These are phyloP conservation scores for Penicillium roqueforti DNA, from an alignment of 495 filamentous ascomycete species.

Conservation along the genomic window DNA sequence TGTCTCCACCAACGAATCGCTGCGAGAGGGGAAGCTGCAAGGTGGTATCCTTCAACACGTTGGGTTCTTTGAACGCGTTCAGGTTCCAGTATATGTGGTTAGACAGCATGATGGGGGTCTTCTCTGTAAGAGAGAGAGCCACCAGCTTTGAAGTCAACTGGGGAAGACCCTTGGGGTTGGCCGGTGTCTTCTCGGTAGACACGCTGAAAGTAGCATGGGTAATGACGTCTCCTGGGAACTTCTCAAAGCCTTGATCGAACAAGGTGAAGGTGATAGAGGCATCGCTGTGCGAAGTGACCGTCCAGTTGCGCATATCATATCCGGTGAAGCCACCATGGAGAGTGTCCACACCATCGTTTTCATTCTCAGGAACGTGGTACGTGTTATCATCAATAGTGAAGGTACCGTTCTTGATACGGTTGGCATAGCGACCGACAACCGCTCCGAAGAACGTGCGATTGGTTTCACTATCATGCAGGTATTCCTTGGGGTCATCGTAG, in stretches of 20 bases:
- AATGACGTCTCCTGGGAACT: constrained; percentile 78
- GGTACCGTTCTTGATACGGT: constrained; percentile 81
- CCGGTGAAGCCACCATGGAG: constrained; percentile 79
- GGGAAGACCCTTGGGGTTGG: constrained; percentile 41
- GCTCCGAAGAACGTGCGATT: constrained; percentile 73
- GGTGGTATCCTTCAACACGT: constrained; percentile 66
- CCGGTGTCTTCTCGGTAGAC: constrained; percentile 29
- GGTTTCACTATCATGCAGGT: constrained; percentile 57
- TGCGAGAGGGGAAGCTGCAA: constrained; percentile 68
- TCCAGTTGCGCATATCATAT: constrained; percentile 80
- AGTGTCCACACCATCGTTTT: constrained; percentile 65
- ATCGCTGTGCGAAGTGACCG: constrained; percentile 61
- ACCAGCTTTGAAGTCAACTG: constrained; percentile 47
- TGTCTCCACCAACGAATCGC: constrained; percentile 67
- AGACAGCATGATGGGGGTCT: constrained; percentile 76
- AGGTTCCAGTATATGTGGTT: constrained; percentile 90
- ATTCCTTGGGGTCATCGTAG: constrained; percentile 73
- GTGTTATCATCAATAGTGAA: constrained; percentile 64
- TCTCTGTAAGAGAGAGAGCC: constrained; percentile 69
- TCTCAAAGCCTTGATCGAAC: constrained; percentile 66
- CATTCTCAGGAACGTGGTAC: constrained; percentile 67
- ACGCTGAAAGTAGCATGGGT: constrained; percentile 72
- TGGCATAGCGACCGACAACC: constrained; percentile 78
- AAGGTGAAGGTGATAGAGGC: constrained; percentile 76
- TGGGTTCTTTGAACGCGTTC: constrained; percentile 68